A percentile compares a stretch with the other conserved stretches of the same genome.
These are phyloP conservation scores for Oemleria cerasiformis DNA, from an alignment of 306 rosid genomes.

Conservation along the genomic window DNA sequence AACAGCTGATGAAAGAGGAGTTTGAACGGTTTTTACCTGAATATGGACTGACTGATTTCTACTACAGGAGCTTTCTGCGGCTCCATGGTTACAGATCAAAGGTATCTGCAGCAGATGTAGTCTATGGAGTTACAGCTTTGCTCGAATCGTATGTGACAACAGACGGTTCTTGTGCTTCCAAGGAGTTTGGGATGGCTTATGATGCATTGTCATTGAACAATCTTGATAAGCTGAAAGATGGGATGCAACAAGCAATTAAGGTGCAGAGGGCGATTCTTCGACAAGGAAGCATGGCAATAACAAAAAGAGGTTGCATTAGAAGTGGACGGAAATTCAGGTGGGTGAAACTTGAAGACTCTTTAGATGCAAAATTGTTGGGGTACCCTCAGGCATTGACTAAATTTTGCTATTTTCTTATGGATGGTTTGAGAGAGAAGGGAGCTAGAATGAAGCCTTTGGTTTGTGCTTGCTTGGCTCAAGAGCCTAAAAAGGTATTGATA, in stretches of 20 bases:
- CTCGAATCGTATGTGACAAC: constrained; percentile 78
- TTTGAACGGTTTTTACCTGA: constrained; percentile 77
- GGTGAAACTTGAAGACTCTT: constrained; percentile 85
- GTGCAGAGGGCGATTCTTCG: constrained; percentile 85
- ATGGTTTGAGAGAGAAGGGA: constrained; percentile 88
- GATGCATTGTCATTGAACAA: constrained; percentile 76
- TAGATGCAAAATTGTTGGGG: constrained; percentile 63
- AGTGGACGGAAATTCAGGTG: constrained; percentile 93
- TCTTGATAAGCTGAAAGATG: constrained; percentile 67
- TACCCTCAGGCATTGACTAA: constrained; percentile 94
- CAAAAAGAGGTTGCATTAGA: constrained; percentile 71
- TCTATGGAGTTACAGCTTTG: constrained; percentile 92
- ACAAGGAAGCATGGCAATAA: constrained; percentile 85
- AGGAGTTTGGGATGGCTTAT: constrained; percentile 78
- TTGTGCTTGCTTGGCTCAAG: constrained; percentile 93
- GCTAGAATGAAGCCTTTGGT: constrained; percentile 92
- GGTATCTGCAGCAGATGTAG: constrained; percentile 97
- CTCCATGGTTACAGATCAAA: constrained; percentile 74
- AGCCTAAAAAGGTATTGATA: constrained; percentile 64
- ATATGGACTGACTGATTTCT: constrained; percentile 85
- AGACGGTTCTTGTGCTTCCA: constrained; percentile 77
- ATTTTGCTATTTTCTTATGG: constrained; percentile 90
- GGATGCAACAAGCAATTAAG: constrained; percentile 88
- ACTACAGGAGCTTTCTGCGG: constrained; percentile 78
- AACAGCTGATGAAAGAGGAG: constrained; percentile 72